phyloP scores from a whole-genome alignment of 208 protist genomes.

The Leishmania mexicana region DNA sequence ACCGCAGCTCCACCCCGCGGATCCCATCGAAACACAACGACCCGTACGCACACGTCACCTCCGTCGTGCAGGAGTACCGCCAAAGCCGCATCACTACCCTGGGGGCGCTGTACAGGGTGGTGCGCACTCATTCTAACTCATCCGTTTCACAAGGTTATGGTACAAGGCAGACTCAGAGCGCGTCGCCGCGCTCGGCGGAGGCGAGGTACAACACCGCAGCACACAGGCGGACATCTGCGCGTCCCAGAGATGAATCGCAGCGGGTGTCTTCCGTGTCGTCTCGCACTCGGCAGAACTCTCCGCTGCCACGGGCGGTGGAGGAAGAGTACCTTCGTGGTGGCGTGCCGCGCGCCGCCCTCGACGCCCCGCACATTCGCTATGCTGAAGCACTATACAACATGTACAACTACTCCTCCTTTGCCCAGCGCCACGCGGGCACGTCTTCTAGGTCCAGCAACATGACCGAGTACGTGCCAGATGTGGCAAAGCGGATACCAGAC shows the following conservation, averaged over 20 bases:
- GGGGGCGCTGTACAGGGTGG: constrained; percentile 45
- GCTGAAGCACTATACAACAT: constrained; percentile 27
- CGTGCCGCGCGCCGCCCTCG: constrained; percentile 27
- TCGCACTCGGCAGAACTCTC: constrained; percentile 14
- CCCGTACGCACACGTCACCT: constrained; percentile 57
- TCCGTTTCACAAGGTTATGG: not conserved
- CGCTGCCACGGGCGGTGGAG: constrained; percentile 17
- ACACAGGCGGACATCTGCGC: not conserved
- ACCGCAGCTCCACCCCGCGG: not conserved
- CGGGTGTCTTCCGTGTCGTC: constrained; percentile 3
- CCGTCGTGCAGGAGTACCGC: constrained; percentile 59
- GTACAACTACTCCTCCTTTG: constrained; percentile 6
- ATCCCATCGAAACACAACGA: constrained; percentile 17
- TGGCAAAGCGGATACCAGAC: constrained; percentile 45
- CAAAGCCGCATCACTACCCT: constrained; percentile 46
- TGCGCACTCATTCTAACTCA: constrained; percentile 28
- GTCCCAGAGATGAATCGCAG: not conserved
- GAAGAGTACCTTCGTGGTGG: constrained; percentile 19
- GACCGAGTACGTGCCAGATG: constrained; percentile 10
- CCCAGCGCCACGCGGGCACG: constrained; percentile 4
- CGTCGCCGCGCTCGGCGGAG: constrained; percentile 9
- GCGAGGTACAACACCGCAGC: not conserved
- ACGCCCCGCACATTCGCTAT: constrained; percentile 33
- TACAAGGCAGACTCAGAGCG: not conserved
- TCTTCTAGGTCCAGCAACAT: constrained; percentile 5